Conservation (phyloP, 495 filamentous ascomycete genomes). For the Podospora bellae-mahoneyi region DNA sequence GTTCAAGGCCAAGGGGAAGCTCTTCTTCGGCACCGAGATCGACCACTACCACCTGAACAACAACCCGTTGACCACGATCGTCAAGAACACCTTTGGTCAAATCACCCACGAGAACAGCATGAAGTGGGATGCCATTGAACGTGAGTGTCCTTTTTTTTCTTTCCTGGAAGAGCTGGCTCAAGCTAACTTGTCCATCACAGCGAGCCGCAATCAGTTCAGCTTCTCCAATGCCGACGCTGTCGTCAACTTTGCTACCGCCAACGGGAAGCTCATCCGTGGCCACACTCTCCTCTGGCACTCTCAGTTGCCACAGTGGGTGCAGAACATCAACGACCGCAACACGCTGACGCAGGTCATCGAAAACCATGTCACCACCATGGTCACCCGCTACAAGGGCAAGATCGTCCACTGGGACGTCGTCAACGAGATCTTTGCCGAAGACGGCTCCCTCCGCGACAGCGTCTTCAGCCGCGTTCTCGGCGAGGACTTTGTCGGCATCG, state of each 20-base stretch:
- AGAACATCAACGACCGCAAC: constrained; percentile 46
- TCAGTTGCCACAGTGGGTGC: constrained; percentile 61
- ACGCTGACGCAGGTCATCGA: constrained; percentile 53
- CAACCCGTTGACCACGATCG: constrained; percentile 52
- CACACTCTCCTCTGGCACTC: constrained; percentile 64
- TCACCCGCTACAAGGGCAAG: constrained; percentile 60
- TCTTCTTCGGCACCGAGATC: constrained; percentile 56
- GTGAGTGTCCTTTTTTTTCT: not conserved
- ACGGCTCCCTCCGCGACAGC: constrained; percentile 51
- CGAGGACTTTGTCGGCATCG: constrained; percentile 56
- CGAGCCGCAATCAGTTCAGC: constrained; percentile 47
- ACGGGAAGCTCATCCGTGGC: constrained; percentile 58
- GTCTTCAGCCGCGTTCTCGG: constrained; percentile 61
- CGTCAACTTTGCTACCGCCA: constrained; percentile 56
- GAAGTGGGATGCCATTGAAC: constrained; percentile 52
- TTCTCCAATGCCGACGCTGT: constrained; percentile 53
- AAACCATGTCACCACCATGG: constrained; percentile 57
- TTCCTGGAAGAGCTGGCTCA: too few relatives aligned
- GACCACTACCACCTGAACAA: constrained; percentile 52
- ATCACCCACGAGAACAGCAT: constrained; percentile 67
- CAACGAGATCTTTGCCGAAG: constrained; percentile 66
- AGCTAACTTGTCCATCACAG: constrained; percentile 36
- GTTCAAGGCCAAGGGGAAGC: constrained; percentile 59
- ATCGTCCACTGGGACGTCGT: constrained; percentile 62
- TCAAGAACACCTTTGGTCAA: constrained; percentile 59